Conservation (phyloP, 2,329 filamentous ascomycete genomes). For the Aspergillaceae sp. region DNA sequence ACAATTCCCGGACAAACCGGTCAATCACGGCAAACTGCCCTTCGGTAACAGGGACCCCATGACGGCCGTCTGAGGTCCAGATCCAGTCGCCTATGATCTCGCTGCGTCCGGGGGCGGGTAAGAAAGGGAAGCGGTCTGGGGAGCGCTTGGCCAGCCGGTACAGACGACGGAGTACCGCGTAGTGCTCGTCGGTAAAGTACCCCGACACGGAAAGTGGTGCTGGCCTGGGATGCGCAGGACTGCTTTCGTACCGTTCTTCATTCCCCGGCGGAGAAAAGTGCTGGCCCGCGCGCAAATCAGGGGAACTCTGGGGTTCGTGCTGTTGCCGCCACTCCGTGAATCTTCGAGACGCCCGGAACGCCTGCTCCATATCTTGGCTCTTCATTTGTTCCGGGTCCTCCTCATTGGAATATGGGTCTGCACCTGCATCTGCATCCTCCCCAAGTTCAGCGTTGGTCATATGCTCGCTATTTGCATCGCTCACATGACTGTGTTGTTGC, state of each 20-base stretch:
- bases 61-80: slow-evolving; percentile 33
- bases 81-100: slow-evolving; percentile 36
- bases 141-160: slow-evolving; percentile 31
- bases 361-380: slow-evolving; percentile 5
- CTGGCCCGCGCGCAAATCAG: slow-evolving; percentile 1
- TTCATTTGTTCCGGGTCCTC: slow-evolving; percentile 7
- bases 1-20: slow-evolving; percentile 31
- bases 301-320: slow-evolving; percentile 4
- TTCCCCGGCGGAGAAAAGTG: slow-evolving; percentile 3
- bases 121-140: slow-evolving; percentile 32
- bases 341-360: slow-evolving; percentile 3
- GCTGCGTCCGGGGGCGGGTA: slow-evolving; percentile 24
- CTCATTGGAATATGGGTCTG: slow-evolving; percentile 4
- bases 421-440: background rate
- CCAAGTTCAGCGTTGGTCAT: slow-evolving; percentile 5
- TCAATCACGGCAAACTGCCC: slow-evolving; percentile 36
- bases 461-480: slow-evolving; percentile 11
- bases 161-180: slow-evolving; percentile 29
- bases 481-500: slow-evolving; percentile 5
- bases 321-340: slow-evolving; percentile 1
- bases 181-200: slow-evolving; percentile 37
- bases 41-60: slow-evolving; percentile 35
- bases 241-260: slow-evolving; percentile 2
- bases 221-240: slow-evolving; percentile 8
- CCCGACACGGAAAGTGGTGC: slow-evolving; percentile 25